Evolutionary conservation across 2,329 filamentous ascomycete genomes (phyloP), one percentile per base, ranked within the genome.

Genomic region (Ustulina deusta): DNA sequence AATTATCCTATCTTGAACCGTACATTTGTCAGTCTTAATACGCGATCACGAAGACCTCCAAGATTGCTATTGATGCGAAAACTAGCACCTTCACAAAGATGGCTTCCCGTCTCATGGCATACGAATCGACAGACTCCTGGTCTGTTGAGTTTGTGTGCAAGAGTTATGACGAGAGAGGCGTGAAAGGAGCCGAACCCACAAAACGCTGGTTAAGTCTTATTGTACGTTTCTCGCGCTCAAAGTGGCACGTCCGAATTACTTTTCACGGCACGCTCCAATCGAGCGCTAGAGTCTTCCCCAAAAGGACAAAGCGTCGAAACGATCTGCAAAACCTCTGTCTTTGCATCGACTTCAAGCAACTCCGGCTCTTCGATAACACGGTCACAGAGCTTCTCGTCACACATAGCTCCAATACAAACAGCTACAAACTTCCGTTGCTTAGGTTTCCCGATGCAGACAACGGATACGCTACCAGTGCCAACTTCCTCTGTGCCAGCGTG

Each of bases 71-170:
- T 42, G 38, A 42, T 42, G 38, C 38, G 38, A 42, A 42, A 42
- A 42, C 13, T 42, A 42, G 38, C 13, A 42, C 38, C 38, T 42
- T 42, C 38, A 42, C 38, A 42, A 42, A 42, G 38, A 56, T 56
- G 36, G 52, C 20, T 27, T 36, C 52, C 36, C 11, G 52, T 25
- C 36, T 29, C 22, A 22, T 29, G 13, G 78, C 13, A 72, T 79
- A 10, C 29, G 34, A 56, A 36, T n/a, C 52, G 25, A 42, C 36
- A 29, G 22, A 56, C 34, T 56, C 52, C 52, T 56, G 36, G 52
- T 34, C 52, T 42, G 52, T 56, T 38, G 22, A 56, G 36, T 42
- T 56, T 38, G 29, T 56, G 29, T 17, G 34, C 34, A 56, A 22
- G 36, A 56, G 52, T 56, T 42, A 56, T n/a, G 32, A 56, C 52